Base-by-base conservation (phyloP, 2,329 filamentous ascomycete species). In the Tolypocladium paradoxum region DNA sequence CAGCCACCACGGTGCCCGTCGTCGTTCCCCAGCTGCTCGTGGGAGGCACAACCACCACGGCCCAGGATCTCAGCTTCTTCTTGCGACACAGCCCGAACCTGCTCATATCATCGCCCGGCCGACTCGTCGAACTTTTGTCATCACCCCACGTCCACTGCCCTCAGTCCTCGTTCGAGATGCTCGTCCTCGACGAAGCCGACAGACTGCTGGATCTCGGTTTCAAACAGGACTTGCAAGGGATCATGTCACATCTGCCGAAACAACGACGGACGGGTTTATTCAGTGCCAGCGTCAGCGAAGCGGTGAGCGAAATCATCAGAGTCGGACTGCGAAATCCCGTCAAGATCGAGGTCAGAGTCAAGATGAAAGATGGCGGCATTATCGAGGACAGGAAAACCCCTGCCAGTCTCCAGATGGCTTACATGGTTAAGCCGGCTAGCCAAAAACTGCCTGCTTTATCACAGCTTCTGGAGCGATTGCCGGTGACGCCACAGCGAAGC, bases 131-230 rank as follows among this genome's bases (percentile, higher is more conserved):
- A 64, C 79, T 99, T 0, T 76, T 99, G 5, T 84, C 86, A 0
- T 95, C 90, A 1, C 87, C 85, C 1, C 87, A 95, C 63, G 90
- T 96, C 16, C 88, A 95, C 66, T 91, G 88, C 61, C 84, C 89
- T 0, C 87, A 92, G 56, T 90, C 88, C 1, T 88, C 88, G 0
- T 97, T 99, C 60, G 92, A 99, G 67, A 83, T 90, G 49, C 80
- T 99, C 12, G 88, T 99, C 4, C 78, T 99, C 36, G 93, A 99
- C 65, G 93, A 99, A 72, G 93, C 92, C 49, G 93, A 99, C 69
- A 81, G 93, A 55, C 74, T 99, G 29, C 76, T 99, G 12, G 93
- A 99, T 70, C 78, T 97, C 24, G 93, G 95, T 6, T 97, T 99
- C 71, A 93, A 95, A 68, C 85, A 88, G 53, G 90, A 96, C 60